These are phyloP conservation scores for Skeletonema potamos DNA, from an alignment of 108 stramenopile genomes.

Conservation along the genomic window DNA sequence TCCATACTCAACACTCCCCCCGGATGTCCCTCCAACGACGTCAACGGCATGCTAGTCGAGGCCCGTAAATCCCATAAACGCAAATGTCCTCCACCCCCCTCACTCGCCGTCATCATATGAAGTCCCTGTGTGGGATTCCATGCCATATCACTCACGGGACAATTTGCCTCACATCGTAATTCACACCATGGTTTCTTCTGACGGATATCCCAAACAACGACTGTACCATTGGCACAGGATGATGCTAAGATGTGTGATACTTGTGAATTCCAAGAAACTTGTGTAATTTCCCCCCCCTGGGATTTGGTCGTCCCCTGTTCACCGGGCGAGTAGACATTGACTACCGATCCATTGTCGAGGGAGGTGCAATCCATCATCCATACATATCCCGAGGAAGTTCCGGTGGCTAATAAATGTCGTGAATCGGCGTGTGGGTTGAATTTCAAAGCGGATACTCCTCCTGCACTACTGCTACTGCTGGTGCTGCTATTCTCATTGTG, in stretches of 20 bases:
- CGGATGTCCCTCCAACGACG: constrained; percentile 85
- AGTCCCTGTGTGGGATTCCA: constrained; percentile 97
- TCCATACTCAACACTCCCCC: constrained; percentile 89
- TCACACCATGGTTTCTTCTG: constrained; percentile 96
- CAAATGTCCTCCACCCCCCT: constrained; percentile 91
- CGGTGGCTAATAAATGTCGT: constrained; percentile 76
- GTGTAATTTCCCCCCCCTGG: constrained; percentile 83
- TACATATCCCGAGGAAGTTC: constrained; percentile 81
- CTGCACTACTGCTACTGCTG: neutral
- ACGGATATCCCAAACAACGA: constrained; percentile 94
- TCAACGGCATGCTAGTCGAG: constrained; percentile 91
- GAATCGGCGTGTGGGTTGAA: constrained; percentile 86
- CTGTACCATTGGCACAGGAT: constrained; percentile 79
- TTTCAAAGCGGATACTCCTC: constrained; percentile 78
- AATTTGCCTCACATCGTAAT: constrained; percentile 60
- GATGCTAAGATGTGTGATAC: constrained; percentile 95
- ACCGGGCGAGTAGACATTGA: constrained; percentile 20
- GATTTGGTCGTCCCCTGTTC: constrained; percentile 16
- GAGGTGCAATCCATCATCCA: constrained; percentile 41
- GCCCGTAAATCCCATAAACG: constrained; percentile 94
- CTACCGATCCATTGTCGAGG: neutral
- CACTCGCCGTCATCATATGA: constrained; percentile 91
- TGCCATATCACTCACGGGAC: constrained; percentile 78
- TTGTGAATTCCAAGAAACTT: constrained; percentile 95
- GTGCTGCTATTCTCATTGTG: neutral